Percentiles rank a stretch among this genome's conserved stretches.
Evolutionary conservation across 139 green algal species (phyloP).

Genomic region (Diplosphaera chodatii): DNA sequence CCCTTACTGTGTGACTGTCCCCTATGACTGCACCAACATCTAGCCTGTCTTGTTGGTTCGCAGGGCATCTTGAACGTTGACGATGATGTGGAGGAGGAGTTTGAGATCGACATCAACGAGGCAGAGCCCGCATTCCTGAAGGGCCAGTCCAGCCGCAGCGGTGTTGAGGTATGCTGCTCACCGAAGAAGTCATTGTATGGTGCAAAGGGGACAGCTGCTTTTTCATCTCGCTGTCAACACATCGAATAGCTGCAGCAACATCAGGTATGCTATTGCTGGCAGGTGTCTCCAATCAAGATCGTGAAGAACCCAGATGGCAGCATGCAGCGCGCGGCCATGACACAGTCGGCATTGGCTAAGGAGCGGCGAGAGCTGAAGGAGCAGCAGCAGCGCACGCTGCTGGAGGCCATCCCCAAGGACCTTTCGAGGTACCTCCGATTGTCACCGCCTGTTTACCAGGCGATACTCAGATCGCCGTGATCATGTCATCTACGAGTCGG

Average conservation of each 20-base stretch:
- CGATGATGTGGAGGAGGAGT: constrained; percentile 81
- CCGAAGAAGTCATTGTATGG: too few species aligned
- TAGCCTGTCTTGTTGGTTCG: too few species aligned
- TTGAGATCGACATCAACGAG: constrained; percentile 98
- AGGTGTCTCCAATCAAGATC: constrained; percentile 92
- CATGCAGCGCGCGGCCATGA: constrained; percentile 96
- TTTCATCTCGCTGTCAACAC: too few species aligned
- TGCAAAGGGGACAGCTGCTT: too few species aligned
- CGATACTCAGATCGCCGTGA: too few species aligned
- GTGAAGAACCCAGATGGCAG: constrained; percentile 97
- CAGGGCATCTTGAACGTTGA: constrained; percentile 37
- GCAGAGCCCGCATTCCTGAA: constrained; percentile 88
- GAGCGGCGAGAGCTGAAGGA: constrained; percentile 93
- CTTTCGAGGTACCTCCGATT: constrained; percentile 34
- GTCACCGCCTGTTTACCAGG: too few species aligned
- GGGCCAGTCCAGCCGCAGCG: constrained; percentile 48
- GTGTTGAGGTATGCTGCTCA: constrained; percentile 40
- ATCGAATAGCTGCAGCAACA: neutral
- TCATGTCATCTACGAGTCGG: too few species aligned
- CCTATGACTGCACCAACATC: too few species aligned
- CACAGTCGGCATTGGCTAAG: constrained; percentile 87
- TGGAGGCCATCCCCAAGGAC: constrained; percentile 92
- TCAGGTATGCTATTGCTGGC: neutral
- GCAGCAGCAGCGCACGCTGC: constrained; percentile 88
- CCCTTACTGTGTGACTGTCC: too few species aligned